Percentiles rank a stretch among this genome's conserved stretches.
Conservation (phyloP, 2,329 filamentous ascomycete genomes). For the Plenodomus biglobosus region DNA sequence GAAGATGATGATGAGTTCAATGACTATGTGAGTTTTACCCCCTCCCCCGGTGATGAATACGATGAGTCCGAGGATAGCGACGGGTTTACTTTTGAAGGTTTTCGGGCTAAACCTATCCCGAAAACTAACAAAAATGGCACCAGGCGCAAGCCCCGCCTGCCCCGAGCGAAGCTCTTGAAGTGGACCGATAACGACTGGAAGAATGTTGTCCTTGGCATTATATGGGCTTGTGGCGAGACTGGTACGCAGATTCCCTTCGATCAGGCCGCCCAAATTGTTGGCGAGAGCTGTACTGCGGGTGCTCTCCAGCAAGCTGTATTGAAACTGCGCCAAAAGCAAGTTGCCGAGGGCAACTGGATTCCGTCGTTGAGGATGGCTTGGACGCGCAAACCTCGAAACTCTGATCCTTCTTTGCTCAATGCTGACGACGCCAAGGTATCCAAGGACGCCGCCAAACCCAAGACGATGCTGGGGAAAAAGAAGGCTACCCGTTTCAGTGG, state of each 20-base stretch:
- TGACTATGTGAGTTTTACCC: slow-evolving; percentile 15
- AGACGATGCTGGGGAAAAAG: slow-evolving; percentile 4
- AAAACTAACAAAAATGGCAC: slow-evolving; percentile 34
- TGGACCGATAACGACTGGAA: slow-evolving; percentile 38
- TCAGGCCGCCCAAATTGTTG: slow-evolving; percentile 30
- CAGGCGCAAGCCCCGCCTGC: slow-evolving; percentile 33
- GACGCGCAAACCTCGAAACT: slow-evolving; percentile 19
- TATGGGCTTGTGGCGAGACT: slow-evolving; percentile 35
- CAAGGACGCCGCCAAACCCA: slow-evolving; percentile 6
- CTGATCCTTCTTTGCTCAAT: slow-evolving; percentile 2
- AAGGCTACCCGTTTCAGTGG: slow-evolving; percentile 8
- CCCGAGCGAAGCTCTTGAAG: slow-evolving; percentile 31
- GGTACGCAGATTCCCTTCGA: slow-evolving; percentile 35
- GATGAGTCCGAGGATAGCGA: slow-evolving; percentile 11
- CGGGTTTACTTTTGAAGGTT: slow-evolving; percentile 5
- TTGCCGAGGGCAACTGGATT: slow-evolving; percentile 24
- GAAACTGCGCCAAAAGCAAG: slow-evolving; percentile 29
- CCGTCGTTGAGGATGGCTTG: slow-evolving; percentile 28
- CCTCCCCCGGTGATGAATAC: slow-evolving; percentile 12
- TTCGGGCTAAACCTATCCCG: slow-evolving; percentile 12
- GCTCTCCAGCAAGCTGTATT: slow-evolving; percentile 40
- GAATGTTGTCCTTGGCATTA: slow-evolving; percentile 29
- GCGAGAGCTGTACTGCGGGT: slow-evolving; percentile 24
- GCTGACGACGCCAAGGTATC: slow-evolving; percentile 7
- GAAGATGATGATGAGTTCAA: neutral